A percentile compares a stretch with the other conserved stretches of the same genome.
Evolutionary conservation across 805 yeast genomes (phyloP).

Genomic region (Metschnikowia hibisci): DNA sequence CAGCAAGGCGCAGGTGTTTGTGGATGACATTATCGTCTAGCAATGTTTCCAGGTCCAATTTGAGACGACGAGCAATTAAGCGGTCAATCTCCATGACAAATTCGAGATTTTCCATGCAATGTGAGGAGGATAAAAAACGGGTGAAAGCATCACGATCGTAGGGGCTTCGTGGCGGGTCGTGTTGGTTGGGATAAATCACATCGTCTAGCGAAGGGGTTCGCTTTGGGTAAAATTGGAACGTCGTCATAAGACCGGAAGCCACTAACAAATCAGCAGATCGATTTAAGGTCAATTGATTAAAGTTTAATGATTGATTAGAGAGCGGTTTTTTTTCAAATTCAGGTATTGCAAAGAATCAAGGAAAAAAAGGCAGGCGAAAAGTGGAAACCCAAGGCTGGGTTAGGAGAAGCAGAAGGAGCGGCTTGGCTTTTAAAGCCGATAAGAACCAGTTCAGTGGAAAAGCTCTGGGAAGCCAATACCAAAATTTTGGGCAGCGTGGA

Average conservation of each 20-base stretch:
- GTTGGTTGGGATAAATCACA: constrained; percentile 9
- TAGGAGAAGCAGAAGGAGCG: no score
- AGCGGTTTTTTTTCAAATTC: no score
- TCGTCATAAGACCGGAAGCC: constrained; percentile 8
- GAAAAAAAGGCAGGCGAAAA: no score
- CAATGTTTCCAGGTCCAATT: constrained; percentile 11
- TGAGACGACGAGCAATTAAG: constrained; percentile 8
- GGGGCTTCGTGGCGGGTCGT: constrained; percentile 14
- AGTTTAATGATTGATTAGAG: no score
- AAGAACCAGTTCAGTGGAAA: not conserved
- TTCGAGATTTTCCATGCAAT: constrained; percentile 37
- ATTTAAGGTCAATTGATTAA: no score
- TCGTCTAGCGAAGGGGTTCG: constrained; percentile 22
- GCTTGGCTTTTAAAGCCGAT: not conserved
- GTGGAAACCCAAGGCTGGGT: no score
- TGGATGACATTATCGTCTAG: constrained; percentile 10
- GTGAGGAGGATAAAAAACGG: constrained; percentile 25
- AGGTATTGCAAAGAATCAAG: no score
- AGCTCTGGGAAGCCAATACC: no score
- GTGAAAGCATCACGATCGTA: constrained; percentile 21
- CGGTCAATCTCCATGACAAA: constrained; percentile 26
- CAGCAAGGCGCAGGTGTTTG: constrained; percentile 7
- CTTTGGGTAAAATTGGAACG: constrained; percentile 12
- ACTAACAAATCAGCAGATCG: no score
- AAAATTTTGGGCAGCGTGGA: no score